Base-by-base conservation (phyloP, 1,284 basidiomycete genomes). In the Trichosporon sp. region DNA sequence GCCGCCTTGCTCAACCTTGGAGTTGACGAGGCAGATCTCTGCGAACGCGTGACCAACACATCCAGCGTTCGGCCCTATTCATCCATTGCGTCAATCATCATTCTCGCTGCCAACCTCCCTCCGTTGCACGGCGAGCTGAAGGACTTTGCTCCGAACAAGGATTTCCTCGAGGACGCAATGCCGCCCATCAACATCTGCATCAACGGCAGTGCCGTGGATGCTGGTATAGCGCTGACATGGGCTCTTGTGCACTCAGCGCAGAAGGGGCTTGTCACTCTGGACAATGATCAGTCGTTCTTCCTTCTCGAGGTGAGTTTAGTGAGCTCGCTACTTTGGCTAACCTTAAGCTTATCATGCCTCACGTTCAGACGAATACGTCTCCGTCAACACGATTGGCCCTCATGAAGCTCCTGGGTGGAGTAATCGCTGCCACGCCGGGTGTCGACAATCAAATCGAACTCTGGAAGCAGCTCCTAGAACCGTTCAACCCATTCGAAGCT, bases 391-490 rank as follows among this genome's bases (percentile, higher is more conserved):
- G 74, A 2, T 59, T 73, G 7, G 71, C 76, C 1, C 56, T 73
- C 13, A 65, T 71, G 63, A 77, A 76, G 62, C 72, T 78, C 1
- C 67, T 76, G 5, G 73, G 69, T 13, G 63, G 65, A 1, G 37
- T 73, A 16, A 68, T 76, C 52, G 56, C 69, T 11, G 58, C 65
- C 0, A 52, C 66, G 0, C 61, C 60, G 13, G 25, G 37, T 0
- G 36, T 65, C 8, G 40, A 56, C 3, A 69, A 73, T 31, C 68
- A 73, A 56, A 66, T 73, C 25, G 40, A 69, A 14, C 66, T 76
- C 1, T 69, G 70, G 46, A 69, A 71, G 61, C 73, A 76, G 72
- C 65, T 77, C 4, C 59, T 77, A n/a, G 75, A 77, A 49, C 73
- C 74, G 13, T 61, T 65, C 2, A 75, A 77, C 61, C 75, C 75